Evolutionary conservation across 148 eudicot genomes (phyloP).

Genomic region (Cornus kousa): DNA sequence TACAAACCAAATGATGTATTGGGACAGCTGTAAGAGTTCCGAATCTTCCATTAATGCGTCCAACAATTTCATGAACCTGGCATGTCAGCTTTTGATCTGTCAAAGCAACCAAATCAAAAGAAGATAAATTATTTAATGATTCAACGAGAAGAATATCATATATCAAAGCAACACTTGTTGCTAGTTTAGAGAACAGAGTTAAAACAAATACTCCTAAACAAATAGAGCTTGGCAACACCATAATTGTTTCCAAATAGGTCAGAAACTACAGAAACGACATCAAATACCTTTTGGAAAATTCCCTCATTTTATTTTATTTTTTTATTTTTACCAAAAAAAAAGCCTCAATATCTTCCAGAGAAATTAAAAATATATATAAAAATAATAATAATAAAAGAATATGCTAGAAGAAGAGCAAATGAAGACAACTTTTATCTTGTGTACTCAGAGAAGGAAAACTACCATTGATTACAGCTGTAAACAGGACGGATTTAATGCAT

Average conservation of each 20-base stretch:
- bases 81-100: constrained; percentile 90
- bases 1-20: constrained; percentile 82
- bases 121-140: not conserved
- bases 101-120: not conserved
- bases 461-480: not conserved
- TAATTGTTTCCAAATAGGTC: not conserved
- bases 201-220: too few species aligned
- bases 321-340: not conserved
- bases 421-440: not conserved
- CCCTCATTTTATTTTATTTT: too few species aligned
- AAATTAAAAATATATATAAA: not conserved
- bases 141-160: not conserved
- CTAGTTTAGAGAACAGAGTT: not conserved
- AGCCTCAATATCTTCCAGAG: not conserved
- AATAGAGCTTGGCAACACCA: not conserved
- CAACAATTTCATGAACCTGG: constrained; percentile 95
- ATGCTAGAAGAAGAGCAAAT: not conserved
- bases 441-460: not conserved
- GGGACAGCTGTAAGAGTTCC: constrained; percentile 83
- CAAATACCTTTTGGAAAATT: not conserved
- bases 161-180: not conserved
- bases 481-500: not conserved
- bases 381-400: not conserved
- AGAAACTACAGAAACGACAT: not conserved
- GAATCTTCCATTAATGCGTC: constrained; percentile 92